These are phyloP conservation scores for Papiliotrema flavescens DNA, from an alignment of 1,284 basidiomycete genomes.

Conservation along the genomic window DNA sequence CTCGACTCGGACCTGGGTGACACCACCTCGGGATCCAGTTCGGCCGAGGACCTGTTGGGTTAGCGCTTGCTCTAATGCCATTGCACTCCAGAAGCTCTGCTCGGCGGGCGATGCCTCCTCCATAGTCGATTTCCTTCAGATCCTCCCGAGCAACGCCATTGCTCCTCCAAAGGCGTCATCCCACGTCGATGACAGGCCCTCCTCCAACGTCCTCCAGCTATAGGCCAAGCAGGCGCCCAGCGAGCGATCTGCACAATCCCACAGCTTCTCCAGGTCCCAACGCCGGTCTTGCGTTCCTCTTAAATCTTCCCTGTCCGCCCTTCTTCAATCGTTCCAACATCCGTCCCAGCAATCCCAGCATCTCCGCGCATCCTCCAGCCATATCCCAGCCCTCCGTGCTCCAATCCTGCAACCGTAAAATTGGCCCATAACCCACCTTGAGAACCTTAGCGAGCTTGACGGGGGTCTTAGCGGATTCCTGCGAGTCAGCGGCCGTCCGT, in stretches of 20 bases:
- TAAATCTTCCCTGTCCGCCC: neutral
- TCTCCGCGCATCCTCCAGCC: neutral
- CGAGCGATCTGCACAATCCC: too few species aligned
- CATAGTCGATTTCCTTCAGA: too few species aligned
- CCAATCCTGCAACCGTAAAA: too few species aligned
- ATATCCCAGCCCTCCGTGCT: neutral
- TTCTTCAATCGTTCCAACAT: too few species aligned
- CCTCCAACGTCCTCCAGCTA: too few species aligned
- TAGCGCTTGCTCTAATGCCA: neutral
- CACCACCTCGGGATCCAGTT: conserved; percentile 98
- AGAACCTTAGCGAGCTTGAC: conserved; percentile 95
- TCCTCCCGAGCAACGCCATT: too few species aligned
- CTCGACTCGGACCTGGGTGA: conserved; percentile 99
- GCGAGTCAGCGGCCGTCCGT: conserved; percentile 1
- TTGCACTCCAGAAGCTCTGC: neutral
- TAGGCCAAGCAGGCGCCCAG: too few species aligned
- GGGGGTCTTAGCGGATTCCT: conserved; percentile 64
- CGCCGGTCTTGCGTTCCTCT: too few species aligned
- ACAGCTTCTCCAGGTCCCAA: too few species aligned
- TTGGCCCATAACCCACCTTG: conserved; percentile 60
- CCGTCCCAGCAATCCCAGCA: neutral
- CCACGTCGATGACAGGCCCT: too few species aligned
- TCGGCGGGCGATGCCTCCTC: too few species aligned
- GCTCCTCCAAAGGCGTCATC: too few species aligned
- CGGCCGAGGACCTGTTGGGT: conserved; percentile 82